phyloP scores from a whole-genome alignment of 495 filamentous ascomycete species.

The Sabuloglossum arenarium region DNA sequence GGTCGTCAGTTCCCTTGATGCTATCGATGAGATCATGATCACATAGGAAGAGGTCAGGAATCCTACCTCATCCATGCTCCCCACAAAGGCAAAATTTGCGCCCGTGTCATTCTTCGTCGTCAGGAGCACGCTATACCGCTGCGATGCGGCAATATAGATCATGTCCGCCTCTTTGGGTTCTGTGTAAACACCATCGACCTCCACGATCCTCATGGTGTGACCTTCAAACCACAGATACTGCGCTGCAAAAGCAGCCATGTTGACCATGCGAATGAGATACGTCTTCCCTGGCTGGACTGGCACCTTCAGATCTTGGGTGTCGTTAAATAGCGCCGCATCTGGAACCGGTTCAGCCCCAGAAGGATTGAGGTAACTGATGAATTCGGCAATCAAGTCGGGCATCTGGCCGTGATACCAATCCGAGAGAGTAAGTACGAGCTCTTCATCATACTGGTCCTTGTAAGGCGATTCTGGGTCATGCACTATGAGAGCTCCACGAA shows the following conservation, averaged over 20 bases:
- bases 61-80: conserved; percentile 29
- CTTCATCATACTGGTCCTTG: conserved; percentile 39
- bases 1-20: not conserved
- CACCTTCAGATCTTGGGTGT: conserved; percentile 34
- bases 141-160: conserved; percentile 34
- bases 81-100: conserved; percentile 43
- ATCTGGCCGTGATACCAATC: conserved; percentile 40
- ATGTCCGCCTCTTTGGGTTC: conserved; percentile 18
- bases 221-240: conserved; percentile 51
- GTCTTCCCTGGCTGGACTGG: conserved; percentile 50
- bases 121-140: conserved; percentile 47
- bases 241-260: conserved; percentile 49
- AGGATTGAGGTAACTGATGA: conserved; percentile 28
- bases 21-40: not conserved
- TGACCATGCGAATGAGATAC: conserved; percentile 58
- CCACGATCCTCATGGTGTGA: conserved; percentile 39
- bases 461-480: conserved; percentile 44
- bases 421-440: conserved; percentile 36
- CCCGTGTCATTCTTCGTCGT: conserved; percentile 41
- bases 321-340: conserved; percentile 31
- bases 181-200: conserved; percentile 30
- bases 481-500: conserved; percentile 48
- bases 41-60: not conserved
- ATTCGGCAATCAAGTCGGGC: conserved; percentile 20
- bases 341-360: conserved; percentile 35